Evolutionary conservation across 2,329 filamentous ascomycete species (phyloP), one percentile per base, ranked within the genome.

Genomic region (Diaporthe destruens): DNA sequence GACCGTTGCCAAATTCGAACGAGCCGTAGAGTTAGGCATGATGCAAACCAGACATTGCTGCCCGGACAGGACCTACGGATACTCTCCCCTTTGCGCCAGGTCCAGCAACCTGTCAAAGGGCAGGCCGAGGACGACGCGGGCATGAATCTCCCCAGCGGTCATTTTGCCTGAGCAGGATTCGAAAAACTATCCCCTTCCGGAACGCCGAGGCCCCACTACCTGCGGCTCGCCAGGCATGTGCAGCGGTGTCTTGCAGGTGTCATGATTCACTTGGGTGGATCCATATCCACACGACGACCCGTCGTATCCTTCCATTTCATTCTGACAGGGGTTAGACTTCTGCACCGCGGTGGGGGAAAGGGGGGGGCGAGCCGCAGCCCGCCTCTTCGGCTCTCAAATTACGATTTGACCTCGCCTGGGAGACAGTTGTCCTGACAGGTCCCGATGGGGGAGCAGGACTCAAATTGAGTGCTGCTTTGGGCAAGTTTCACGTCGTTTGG

Each of bases 241-340:
- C 44, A 42, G 55, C 55, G 55, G 55, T 70, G 68, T 59, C 68
- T 70, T 57, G 68, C 68, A 70, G 68, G 68, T 70, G 56, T 70
- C 49, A 61, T 70, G 68, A 70, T 70, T 61, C 68, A 70, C 47
- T 53, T 53, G 36, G 39, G 68, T 70, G 68, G 68, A 70, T 51
- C 68, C 25, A 53, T 20, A 61, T 51, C 68, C 68, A 70, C 68
- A 23, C 9, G 9, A 23, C n/a, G 57, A 44, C 36, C 68, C 68
- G 18, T 61, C 18, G 29, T 32, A 57, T 53, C 67, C 66, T 70
- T 53, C 34, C 32, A 59, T 59, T 70, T 39, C 61, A 53, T 66
- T 44, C 55, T 23, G 57, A 54, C 57, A 70, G 68, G 44, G 55
- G 39, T 70, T 61, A 12, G 55, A 23, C 6, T 54, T 59, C 55